Base-by-base conservation (phyloP, 2,329 filamentous ascomycete genomes). In the Talaromyces atroroseus region DNA sequence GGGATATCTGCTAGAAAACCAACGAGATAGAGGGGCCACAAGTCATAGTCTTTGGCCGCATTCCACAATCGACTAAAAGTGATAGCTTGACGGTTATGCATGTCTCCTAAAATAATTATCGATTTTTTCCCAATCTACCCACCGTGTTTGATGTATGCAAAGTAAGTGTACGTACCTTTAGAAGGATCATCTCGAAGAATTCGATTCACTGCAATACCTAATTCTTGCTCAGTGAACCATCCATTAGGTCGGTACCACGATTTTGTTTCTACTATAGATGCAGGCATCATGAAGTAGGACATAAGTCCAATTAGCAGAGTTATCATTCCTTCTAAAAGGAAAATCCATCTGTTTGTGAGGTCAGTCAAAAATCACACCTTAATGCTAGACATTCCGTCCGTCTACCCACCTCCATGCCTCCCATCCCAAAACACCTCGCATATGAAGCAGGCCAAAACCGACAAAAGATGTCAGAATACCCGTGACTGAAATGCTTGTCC, bases 161-260 rank as follows among this genome's bases (percentile, higher is more conserved):
- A n/a, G n/a, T n/a, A n/a, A n/a, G n/a, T n/a, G n/a, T n/a, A n/a
- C 5, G 6, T 49, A n/a, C 48, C 21, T 62, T 83, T 83, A 32
- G 72, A 76, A 0, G 77, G 77, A 52, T 80, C 78, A 36, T 80
- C 78, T 2, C 78, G 71, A n/a, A 80, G 64, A 21, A 84, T 74
- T 23, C 78, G 77, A 63, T 87, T 88, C 23, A 86, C 78, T 78
- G 88, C 82, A 60, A 88, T 87, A 29, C 79, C 76, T 62, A 88
- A 85, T 65, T 89, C 82, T 0, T 64, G 65, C 21, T 38, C 40
- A 18, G 26, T 36, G 23, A 46, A 50, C 16, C 46, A 52, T 36
- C 83, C 84, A 51, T 80, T 78, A 1, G 34, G 34, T 24, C 48
- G 40, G 18, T 52, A 47, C 21, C 38, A 51, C 5, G 34, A 26